Evolutionary conservation across 1,139 yeast species (phyloP).

Genomic region (Lodderomyces margitis): DNA sequence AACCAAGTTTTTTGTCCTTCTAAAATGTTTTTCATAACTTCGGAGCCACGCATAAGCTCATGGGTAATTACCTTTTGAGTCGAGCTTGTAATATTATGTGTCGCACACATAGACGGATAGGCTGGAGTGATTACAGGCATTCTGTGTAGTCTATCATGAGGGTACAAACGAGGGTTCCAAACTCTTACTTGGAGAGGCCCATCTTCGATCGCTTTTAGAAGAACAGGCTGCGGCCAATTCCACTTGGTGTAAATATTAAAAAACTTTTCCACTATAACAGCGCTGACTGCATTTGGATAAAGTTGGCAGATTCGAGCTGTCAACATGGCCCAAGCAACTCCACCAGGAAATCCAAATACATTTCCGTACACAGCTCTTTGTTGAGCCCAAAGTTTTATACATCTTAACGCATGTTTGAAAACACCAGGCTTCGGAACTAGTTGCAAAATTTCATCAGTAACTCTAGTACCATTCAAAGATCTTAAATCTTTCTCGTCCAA

Average conservation of each 20-base stretch:
- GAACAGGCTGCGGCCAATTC: constrained; percentile 99
- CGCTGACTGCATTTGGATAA: constrained; percentile 94
- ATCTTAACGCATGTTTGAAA: constrained; percentile 87
- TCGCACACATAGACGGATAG: constrained; percentile 98
- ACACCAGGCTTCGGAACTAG: constrained; percentile 92
- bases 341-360: constrained; percentile 97
- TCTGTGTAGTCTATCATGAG: constrained; percentile 81
- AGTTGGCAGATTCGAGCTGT: constrained; percentile 95
- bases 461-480: constrained; percentile 92
- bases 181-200: constrained; percentile 95
- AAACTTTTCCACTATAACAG: constrained; percentile 84
- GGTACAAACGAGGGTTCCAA: constrained; percentile 92
- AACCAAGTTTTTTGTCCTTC: constrained; percentile 68
- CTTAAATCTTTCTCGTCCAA: constrained; percentile 88
- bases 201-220: constrained; percentile 88
- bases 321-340: constrained; percentile 99
- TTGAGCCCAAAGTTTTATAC: constrained; percentile 96
- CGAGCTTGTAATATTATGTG: constrained; percentile 88
- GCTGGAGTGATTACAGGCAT: constrained; percentile 99
- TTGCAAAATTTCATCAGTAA: constrained; percentile 86
- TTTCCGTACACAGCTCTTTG: constrained; percentile 91
- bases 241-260: constrained; percentile 83
- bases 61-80: constrained; percentile 76
- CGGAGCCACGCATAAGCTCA: constrained; percentile 75
- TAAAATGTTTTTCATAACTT: constrained; percentile 66